These are phyloP conservation scores for Colletotrichum falcatum DNA, from an alignment of 2,329 filamentous ascomycete species.

Conservation along the genomic window DNA sequence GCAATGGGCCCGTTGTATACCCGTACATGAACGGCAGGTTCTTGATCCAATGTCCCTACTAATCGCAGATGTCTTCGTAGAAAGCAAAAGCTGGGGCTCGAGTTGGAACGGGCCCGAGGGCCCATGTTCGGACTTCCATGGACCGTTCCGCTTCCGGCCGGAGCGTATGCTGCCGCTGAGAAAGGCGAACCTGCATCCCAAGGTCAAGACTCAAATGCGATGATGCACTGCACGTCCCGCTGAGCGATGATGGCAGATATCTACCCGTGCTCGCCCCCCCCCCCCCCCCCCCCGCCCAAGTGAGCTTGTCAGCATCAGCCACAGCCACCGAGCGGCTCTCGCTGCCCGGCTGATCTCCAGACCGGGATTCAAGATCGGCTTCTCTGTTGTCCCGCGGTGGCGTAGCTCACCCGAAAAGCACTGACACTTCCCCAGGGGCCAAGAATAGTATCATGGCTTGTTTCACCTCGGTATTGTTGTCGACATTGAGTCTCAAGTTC, in stretches of 20 bases:
- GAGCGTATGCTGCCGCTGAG: background rate
- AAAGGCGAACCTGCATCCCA: constrained; percentile 20
- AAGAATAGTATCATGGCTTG: constrained; percentile 28
- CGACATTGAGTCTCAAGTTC: constrained; percentile 14
- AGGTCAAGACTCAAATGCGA: background rate
- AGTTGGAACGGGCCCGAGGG: constrained; percentile 13
- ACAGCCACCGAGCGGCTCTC: constrained; percentile 3
- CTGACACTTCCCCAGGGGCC: constrained; percentile 12
- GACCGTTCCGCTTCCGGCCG: constrained; percentile 26
- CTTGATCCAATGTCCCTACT: background rate
- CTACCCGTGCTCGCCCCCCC: background rate
- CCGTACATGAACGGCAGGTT: background rate
- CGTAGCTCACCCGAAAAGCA: constrained; percentile 15
- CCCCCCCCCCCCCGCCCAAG: background rate
- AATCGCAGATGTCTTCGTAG: background rate
- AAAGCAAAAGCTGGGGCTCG: constrained; percentile 8
- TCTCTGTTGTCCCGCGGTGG: constrained; percentile 14
- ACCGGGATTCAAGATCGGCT: constrained; percentile 10
- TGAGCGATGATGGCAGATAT: background rate
- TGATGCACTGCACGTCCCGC: background rate
- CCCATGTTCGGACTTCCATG: constrained; percentile 11
- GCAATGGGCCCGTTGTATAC: background rate
- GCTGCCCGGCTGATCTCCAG: background rate
- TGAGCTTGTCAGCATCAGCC: constrained; percentile 23
- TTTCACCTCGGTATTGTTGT: constrained; percentile 23